Conservation (phyloP, 2,329 filamentous ascomycete species). For the Diplodia seriata region DNA sequence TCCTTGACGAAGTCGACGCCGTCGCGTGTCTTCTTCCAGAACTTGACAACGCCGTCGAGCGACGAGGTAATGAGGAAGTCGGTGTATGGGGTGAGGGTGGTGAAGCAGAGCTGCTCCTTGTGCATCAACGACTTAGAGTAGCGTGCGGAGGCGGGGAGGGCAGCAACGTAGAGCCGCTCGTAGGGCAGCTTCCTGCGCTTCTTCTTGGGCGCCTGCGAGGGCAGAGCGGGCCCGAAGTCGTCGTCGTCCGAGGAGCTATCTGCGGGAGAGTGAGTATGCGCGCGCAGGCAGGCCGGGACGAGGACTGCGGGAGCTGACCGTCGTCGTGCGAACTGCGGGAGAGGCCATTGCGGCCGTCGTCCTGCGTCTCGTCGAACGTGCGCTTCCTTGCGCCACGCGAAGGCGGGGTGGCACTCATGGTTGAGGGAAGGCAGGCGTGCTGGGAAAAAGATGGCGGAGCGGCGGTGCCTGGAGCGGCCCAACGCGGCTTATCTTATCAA, state of each 20-base stretch:
- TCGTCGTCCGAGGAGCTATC: slow-evolving; percentile 79
- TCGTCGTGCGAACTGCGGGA: slow-evolving; percentile 7
- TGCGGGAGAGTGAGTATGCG: not conserved
- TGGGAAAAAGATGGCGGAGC: not conserved
- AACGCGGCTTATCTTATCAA: slow-evolving; percentile 22
- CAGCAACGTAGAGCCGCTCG: slow-evolving; percentile 93
- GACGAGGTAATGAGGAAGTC: slow-evolving; percentile 97
- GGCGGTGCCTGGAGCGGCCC: slow-evolving; percentile 7
- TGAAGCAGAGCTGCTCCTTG: slow-evolving; percentile 89
- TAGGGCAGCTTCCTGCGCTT: slow-evolving; percentile 90
- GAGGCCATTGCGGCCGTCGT: slow-evolving; percentile 14
- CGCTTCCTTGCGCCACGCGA: slow-evolving; percentile 27
- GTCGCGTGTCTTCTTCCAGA: slow-evolving; percentile 94
- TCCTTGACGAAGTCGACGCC: slow-evolving; percentile 98
- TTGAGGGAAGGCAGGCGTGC: not conserved
- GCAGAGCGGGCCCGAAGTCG: slow-evolving; percentile 91
- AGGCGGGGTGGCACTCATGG: slow-evolving; percentile 19
- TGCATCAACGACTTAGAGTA: slow-evolving; percentile 99
- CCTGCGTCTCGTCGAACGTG: slow-evolving; percentile 22
- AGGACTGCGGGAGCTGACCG: not conserved
- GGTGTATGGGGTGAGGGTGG: slow-evolving; percentile 86
- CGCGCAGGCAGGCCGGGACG: not conserved
- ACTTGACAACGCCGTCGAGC: slow-evolving; percentile 95
- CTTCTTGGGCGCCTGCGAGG: slow-evolving; percentile 81
- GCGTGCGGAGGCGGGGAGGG: slow-evolving; percentile 77